Percentiles rank a stretch among this genome's conserved stretches.
phyloP scores from a whole-genome alignment of 2,329 filamentous ascomycete species.

The Monosporascus sp. region DNA sequence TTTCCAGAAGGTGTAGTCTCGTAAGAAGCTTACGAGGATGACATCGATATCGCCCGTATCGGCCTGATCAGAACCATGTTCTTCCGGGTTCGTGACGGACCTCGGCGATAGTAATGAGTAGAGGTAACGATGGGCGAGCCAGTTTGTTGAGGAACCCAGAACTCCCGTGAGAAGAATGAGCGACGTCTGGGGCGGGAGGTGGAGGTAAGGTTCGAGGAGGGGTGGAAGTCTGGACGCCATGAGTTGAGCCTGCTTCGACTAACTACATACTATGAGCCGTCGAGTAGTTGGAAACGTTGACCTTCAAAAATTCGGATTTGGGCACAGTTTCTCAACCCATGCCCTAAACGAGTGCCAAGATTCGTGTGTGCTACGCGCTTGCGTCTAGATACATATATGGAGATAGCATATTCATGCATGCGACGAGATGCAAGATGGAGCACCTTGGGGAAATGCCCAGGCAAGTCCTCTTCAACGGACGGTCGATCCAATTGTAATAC shows the following conservation, averaged over 20 bases:
- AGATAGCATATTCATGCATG: too few relatives aligned
- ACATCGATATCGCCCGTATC: conserved; percentile 43
- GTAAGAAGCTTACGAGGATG: conserved; percentile 77
- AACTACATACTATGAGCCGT: too few relatives aligned
- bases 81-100: conserved; percentile 3
- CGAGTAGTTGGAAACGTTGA: conserved; percentile 1
- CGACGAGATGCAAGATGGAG: too few relatives aligned
- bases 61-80: conserved; percentile 19
- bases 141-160: conserved; percentile 59
- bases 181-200: conserved; percentile 51
- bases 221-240: conserved; percentile 54
- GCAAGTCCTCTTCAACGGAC: too few relatives aligned
- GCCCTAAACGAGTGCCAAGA: too few relatives aligned
- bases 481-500: too few relatives aligned
- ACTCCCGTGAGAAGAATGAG: conserved; percentile 65
- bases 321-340: too few relatives aligned
- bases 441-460: too few relatives aligned
- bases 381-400: too few relatives aligned
- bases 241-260: conserved; percentile 1
- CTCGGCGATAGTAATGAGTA: conserved; percentile 35
- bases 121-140: conserved; percentile 57
- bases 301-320: too few relatives aligned
- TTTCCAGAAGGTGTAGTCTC: conserved; percentile 74
- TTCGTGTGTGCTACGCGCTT: too few relatives aligned
- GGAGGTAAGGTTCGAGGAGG: conserved; percentile 59